Percentiles rank a stretch among this genome's conserved stretches.
Evolutionary conservation across 345 rosid species (phyloP).

Genomic region (Carallia pectinifolia): DNA sequence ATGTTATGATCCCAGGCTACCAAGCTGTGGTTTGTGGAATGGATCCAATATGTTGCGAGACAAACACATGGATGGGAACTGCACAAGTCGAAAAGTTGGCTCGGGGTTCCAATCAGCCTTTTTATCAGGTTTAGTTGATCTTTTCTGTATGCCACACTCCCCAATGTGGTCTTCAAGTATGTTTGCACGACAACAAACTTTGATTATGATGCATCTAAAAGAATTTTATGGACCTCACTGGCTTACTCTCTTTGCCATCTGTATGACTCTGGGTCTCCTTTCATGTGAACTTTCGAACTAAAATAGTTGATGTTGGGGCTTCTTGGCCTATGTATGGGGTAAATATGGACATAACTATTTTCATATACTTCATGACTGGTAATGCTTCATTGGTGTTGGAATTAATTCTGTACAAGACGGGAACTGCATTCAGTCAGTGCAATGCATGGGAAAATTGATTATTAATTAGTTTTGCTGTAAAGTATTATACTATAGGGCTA

Average conservation of each 20-base stretch:
- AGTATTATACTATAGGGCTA: not conserved
- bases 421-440: not conserved
- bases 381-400: not conserved
- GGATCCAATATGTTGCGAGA: constrained; percentile 93
- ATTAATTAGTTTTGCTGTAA: not conserved
- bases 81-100: constrained; percentile 75
- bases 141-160: constrained; percentile 1
- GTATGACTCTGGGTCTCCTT: not conserved
- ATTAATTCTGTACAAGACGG: not conserved
- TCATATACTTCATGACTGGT: not conserved
- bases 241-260: not conserved
- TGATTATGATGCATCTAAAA: not conserved
- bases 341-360: not conserved
- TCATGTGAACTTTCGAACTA: not conserved
- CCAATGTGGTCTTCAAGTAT: not conserved
- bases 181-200: not conserved
- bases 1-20: constrained; percentile 50
- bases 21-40: constrained; percentile 86
- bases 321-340: not conserved
- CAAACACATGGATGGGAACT: constrained; percentile 83
- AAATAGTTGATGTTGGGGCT: not conserved
- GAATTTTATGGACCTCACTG: not conserved
- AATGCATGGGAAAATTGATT: not conserved
- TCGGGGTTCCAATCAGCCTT: constrained; percentile 77
- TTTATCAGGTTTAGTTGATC: constrained; percentile 72